phyloP scores from a whole-genome alignment of 768 basidiomycete genomes.

The Leucosporidium yakuticum region DNA sequence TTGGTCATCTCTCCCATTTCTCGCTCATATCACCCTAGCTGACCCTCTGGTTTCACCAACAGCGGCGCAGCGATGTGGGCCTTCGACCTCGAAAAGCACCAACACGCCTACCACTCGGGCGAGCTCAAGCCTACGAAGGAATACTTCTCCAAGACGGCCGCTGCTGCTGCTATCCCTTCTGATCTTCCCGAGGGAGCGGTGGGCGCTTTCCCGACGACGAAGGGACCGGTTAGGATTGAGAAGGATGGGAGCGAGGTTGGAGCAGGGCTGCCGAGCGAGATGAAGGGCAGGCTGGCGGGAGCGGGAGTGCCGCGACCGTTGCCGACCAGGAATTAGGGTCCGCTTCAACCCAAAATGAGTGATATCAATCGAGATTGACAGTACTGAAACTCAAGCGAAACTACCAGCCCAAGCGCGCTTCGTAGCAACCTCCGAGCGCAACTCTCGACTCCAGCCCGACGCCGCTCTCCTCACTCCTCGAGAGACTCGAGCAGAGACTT shows the following conservation, averaged over 20 bases:
- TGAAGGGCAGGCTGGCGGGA: too few relatives aligned
- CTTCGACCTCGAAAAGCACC: slow-evolving; percentile 37
- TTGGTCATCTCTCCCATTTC: slow-evolving; percentile 38
- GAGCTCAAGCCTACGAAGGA: slow-evolving; percentile 21
- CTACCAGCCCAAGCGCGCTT: too few relatives aligned
- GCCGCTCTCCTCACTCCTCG: too few relatives aligned
- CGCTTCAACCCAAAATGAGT: too few relatives aligned
- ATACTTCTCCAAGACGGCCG: slow-evolving; percentile 34
- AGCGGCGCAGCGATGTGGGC: slow-evolving; percentile 36
- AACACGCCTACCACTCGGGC: slow-evolving; percentile 33
- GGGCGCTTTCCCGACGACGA: slow-evolving; percentile 33
- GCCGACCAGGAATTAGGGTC: too few relatives aligned
- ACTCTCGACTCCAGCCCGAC: too few relatives aligned
- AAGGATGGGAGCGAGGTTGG: slow-evolving; percentile 15
- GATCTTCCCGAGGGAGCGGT: slow-evolving; percentile 33
- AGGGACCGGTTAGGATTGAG: slow-evolving; percentile 27
- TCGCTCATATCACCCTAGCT: neutral
- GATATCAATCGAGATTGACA: too few relatives aligned
- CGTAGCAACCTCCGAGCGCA: too few relatives aligned
- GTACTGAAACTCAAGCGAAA: too few relatives aligned
- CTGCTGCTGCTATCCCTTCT: slow-evolving; percentile 5
- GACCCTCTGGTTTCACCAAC: neutral
- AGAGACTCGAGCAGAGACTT: too few relatives aligned
- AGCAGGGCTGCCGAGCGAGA: too few relatives aligned
- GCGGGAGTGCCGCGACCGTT: too few relatives aligned